Base-by-base conservation (phyloP, 2,329 filamentous ascomycete genomes). In the Ascomycota sp. region DNA sequence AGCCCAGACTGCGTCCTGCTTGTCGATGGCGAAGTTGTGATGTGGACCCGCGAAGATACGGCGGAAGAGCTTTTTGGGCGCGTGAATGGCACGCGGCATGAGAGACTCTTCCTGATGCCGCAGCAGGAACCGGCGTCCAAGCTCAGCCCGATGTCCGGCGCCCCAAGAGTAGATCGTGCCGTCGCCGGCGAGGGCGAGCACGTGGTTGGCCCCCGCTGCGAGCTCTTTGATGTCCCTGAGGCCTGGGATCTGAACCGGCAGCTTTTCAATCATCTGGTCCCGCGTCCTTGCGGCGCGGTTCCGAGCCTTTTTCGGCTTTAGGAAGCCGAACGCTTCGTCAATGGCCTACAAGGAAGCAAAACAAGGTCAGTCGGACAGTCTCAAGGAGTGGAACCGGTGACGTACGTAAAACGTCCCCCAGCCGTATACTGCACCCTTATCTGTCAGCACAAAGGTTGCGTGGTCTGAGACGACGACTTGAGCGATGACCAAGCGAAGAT, bases 361-460 rank as follows among this genome's bases (percentile, higher is more conserved):
- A 5, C 3, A 36, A 31, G 26, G 26, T 12, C 9, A 36, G 30
- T 11, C 21, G 13, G 29, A 69, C 66, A 42, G 72, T 58, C 11
- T 7, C 24, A 25, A 11, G 6, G 8, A 10, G 16, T 21, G 16
- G 16, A 21, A 3, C 16, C 16, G 16, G 16, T 21, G 2, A 27
- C 32, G 11, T 33, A 33, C 25, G 13, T 11, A 33, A 56, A 83
- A 83, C 6, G 74, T 77, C 21, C 78, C 77, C 75, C 78, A 82
- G 38, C 76, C 76, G 46, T 77, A 83, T 24, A 83, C 69, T 29
- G 64, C 56, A 10, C 76, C 77, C 35, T 71, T 65, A 12, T 66
- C 62, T 9, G 76, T 81, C 25, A 83, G 59, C 2, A 67, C 75
- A 49, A 82, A 78, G 1, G 70, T 75, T 29, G 70, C 67, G 45